These are phyloP conservation scores for Carex myosuroides DNA, from an alignment of 176 grass and related monocot genomes.

Conservation along the genomic window DNA sequence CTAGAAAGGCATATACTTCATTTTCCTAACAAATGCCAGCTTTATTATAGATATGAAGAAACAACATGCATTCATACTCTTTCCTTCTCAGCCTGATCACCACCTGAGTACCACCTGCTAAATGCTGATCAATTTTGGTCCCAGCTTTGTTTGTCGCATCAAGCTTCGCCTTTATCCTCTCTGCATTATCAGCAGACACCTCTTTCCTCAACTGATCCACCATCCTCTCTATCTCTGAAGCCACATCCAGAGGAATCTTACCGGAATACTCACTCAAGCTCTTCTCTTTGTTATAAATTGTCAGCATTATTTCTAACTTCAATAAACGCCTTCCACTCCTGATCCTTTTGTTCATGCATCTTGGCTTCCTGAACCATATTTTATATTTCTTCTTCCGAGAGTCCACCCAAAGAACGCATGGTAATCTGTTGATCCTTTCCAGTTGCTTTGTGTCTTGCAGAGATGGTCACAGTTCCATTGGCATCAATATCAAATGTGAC, in stretches of 20 bases:
- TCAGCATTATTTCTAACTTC: conserved; percentile 32
- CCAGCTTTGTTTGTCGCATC: conserved; percentile 19
- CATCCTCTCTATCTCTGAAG: conserved; percentile 28
- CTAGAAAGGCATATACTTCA: not conserved
- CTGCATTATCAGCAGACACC: conserved; percentile 26
- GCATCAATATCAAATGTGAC: conserved; percentile 50
- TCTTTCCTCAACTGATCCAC: conserved; percentile 18
- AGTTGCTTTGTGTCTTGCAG: conserved; percentile 38
- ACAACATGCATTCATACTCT: conserved; percentile 1
- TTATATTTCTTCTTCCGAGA: conserved; percentile 37
- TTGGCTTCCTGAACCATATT: conserved; percentile 37
- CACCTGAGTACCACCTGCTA: conserved; percentile 16
- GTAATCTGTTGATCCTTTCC: conserved; percentile 52
- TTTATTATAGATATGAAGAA: not conserved
- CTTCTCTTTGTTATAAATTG: conserved; percentile 35
- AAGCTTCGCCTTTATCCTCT: conserved; percentile 33
- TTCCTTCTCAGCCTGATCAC: conserved; percentile 26
- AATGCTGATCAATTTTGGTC: conserved; percentile 32
- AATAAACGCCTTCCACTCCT: conserved; percentile 35
- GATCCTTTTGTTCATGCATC: conserved; percentile 34
- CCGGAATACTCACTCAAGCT: conserved; percentile 35
- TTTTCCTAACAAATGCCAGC: not conserved
- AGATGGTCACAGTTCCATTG: conserved; percentile 36
- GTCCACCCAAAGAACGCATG: conserved; percentile 32
- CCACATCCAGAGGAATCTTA: conserved; percentile 31